Conservation (phyloP, 805 yeast species). For the Pichia manshurica region DNA sequence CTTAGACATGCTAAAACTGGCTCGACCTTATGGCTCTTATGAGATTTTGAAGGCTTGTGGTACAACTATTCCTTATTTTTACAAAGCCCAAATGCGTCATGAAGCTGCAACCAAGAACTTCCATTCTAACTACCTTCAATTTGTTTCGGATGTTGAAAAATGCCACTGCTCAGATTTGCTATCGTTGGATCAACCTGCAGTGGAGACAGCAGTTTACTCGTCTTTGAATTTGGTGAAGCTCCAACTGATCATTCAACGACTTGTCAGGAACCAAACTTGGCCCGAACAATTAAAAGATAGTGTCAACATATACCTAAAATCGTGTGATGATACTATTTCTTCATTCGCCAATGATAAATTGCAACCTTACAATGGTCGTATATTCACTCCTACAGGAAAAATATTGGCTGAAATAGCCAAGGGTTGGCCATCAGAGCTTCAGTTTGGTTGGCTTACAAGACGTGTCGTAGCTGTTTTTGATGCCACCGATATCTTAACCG, state of each 20-base stretch:
- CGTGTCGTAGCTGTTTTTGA: conserved; percentile 75
- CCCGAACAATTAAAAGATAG: conserved; percentile 23
- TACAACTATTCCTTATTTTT: conserved; percentile 79
- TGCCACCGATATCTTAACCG: conserved; percentile 23
- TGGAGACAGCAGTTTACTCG: conserved; percentile 59
- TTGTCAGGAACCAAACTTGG: conserved; percentile 48
- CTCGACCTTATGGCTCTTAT: conserved; percentile 61
- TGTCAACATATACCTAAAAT: conserved; percentile 40
- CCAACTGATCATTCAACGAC: conserved; percentile 60
- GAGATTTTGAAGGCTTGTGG: conserved; percentile 81
- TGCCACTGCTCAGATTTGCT: conserved; percentile 24
- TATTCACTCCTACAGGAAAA: conserved; percentile 89
- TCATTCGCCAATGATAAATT: conserved; percentile 65
- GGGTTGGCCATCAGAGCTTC: conserved; percentile 83
- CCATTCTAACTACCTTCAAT: conserved; percentile 37
- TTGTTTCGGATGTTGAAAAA: conserved; percentile 34
- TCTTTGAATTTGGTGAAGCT: conserved; percentile 67
- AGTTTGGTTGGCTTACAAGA: conserved; percentile 82
- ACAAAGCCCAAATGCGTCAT: conserved; percentile 88
- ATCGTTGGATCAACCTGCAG: conserved; percentile 42
- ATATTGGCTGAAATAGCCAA: conserved; percentile 76
- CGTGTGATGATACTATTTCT: conserved; percentile 62
- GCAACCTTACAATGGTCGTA: conserved; percentile 52
- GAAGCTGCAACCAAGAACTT: conserved; percentile 84
- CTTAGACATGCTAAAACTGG: conserved; percentile 64